Evolutionary conservation across 2,329 filamentous ascomycete species (phyloP).

Genomic region (Calonectria naviculata): DNA sequence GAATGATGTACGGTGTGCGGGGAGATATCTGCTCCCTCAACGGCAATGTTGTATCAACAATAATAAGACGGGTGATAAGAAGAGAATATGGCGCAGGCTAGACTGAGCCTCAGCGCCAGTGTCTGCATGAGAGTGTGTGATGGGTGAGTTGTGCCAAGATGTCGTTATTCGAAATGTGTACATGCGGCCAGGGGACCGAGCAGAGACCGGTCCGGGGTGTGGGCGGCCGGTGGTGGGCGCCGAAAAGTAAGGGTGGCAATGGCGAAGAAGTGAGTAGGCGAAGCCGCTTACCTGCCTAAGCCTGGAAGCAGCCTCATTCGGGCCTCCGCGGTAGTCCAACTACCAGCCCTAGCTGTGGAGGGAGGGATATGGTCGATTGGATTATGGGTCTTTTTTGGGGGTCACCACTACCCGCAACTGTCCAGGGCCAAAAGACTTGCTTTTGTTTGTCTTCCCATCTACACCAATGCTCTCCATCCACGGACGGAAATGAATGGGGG

Average conservation of each 20-base stretch:
- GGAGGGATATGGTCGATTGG: neutral
- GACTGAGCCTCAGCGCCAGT: neutral
- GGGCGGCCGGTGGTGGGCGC: conserved; percentile 19
- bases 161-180: neutral
- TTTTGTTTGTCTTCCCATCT: no score
- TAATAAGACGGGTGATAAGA: conserved; percentile 1
- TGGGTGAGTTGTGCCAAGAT: neutral
- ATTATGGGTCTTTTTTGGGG: neutral
- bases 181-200: conserved; percentile 3
- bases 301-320: neutral
- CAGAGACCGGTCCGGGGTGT: conserved; percentile 14
- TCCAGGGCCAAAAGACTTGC: neutral
- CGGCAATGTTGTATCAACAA: neutral
- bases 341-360: conserved; percentile 2
- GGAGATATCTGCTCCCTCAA: neutral
- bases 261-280: conserved; percentile 2
- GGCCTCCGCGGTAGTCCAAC: neutral
- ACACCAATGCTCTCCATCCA: neutral
- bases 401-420: neutral
- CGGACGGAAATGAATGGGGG: neutral
- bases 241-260: conserved; percentile 10
- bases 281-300: neutral
- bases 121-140: neutral
- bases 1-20: neutral
- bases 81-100: neutral